Base-by-base conservation (phyloP, 2,329 filamentous ascomycete species). In the Didymella pinodella region DNA sequence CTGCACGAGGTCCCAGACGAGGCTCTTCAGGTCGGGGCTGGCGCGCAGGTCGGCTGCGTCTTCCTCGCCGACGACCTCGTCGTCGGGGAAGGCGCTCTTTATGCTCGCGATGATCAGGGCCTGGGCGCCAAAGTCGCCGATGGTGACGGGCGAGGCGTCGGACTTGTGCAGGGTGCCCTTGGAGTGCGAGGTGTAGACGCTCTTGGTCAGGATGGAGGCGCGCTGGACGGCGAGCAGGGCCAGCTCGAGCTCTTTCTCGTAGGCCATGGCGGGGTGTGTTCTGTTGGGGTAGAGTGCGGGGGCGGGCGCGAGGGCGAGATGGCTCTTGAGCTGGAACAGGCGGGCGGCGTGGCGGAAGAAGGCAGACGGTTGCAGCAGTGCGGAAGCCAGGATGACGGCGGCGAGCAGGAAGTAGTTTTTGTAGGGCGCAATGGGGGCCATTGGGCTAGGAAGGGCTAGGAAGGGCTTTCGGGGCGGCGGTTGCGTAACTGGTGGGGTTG, bases 61-160 rank as follows among this genome's bases (percentile, higher is more conserved):
- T 80, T 99, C 95, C 79, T 99, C 95, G 67, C 91, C 95, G 41
- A 99, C 92, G 64, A 99, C 91, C 77, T 92, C 90, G 75, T 99
- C 95, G 34, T 87, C 75, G 18, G 95, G 95, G 82, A 99, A 99
- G 79, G 90, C 92, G 79, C 91, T 87, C 79, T 89, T 89, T 67
- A 99, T 89, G 28, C 94, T 94, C 57, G 89, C 85, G 74, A 98
- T 97, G 79, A 99, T 97, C 66, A 99, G 87, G 31, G 95, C 93
- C 82, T 99, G 95, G 36, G 95, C 96, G 73, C 95, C 95, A 78
- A 97, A 98, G 81, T 99, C 95, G 77, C 94, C 95, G 70, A 98
- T 95, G 18, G 95, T 99, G 71, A 99, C 95, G 65, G 95, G 95
- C 10, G 93, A 97, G 76, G 92, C 92, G 84, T 99, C 95, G 78